A percentile compares a stretch with the other conserved stretches of the same genome.
phyloP scores from a whole-genome alignment of 2,329 filamentous ascomycete species.

The Colletotrichum sp. region DNA sequence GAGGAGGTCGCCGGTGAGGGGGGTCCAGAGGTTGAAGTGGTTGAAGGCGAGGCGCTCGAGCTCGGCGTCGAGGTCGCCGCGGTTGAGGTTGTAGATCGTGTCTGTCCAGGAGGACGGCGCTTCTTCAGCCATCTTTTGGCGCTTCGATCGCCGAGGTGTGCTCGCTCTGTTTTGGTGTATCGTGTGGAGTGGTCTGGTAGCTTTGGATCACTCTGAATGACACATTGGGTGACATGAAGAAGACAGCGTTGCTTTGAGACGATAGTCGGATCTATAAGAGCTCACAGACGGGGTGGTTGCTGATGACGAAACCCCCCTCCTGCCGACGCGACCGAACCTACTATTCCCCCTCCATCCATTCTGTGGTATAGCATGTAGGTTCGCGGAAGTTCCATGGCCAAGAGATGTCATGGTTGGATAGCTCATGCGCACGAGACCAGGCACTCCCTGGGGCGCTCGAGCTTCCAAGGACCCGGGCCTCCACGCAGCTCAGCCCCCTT shows the following conservation, averaged over 20 bases:
- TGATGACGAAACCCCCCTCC: background rate
- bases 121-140: background rate
- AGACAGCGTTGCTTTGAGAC: background rate
- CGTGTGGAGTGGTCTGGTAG: background rate
- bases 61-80: conserved; percentile 4
- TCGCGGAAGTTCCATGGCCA: background rate
- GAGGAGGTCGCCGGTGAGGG: conserved; percentile 7
- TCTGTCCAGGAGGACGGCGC: background rate
- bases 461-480: background rate
- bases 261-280: background rate
- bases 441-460: background rate
- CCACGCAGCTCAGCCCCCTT: background rate
- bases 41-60: conserved; percentile 12
- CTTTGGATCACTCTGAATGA: background rate
- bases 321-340: background rate
- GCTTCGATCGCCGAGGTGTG: background rate
- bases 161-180: background rate
- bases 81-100: conserved; percentile 13
- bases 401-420: background rate
- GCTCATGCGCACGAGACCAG: background rate
- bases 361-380: background rate
- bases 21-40: conserved; percentile 16
- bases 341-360: background rate
- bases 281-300: background rate
- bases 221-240: background rate